phyloP scores from a whole-genome alignment of 2,329 filamentous ascomycete species.

The Podosphaera leucotricha region DNA sequence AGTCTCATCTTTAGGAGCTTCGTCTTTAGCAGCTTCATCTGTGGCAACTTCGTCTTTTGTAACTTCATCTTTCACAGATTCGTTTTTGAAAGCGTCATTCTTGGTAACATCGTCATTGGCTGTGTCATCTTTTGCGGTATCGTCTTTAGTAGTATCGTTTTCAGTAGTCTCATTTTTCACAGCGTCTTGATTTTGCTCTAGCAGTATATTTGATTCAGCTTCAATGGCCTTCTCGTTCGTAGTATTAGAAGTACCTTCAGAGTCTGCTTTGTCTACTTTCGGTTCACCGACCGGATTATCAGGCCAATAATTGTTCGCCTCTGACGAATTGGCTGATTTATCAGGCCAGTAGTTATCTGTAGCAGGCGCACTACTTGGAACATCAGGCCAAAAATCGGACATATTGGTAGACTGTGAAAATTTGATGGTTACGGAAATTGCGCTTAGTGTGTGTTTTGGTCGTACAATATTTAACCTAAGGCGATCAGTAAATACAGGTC shows the following conservation, averaged over 20 bases:
- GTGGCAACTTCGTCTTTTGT: not conserved
- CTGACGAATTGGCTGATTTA: not conserved
- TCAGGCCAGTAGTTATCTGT: no score
- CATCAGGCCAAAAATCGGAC: no score
- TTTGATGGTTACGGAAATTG: not conserved
- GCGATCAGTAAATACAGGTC: not conserved
- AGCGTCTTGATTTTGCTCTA: not conserved
- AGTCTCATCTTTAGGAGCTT: not conserved
- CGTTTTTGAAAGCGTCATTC: not conserved
- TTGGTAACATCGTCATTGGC: no score
- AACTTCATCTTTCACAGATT: not conserved
- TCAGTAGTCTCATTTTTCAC: not conserved
- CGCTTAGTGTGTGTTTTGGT: not conserved
- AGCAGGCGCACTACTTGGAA: no score
- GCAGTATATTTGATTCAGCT: not conserved
- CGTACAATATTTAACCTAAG: not conserved
- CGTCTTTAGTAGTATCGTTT: not conserved
- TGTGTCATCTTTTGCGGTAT: no score
- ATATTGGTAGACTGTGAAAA: no score
- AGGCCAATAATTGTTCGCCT: not conserved
- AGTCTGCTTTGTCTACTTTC: conserved; percentile 24
- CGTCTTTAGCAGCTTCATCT: not conserved
- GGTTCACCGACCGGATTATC: conserved; percentile 4
- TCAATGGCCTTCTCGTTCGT: not conserved
- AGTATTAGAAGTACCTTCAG: not conserved